Conservation (phyloP, 352 stramenopile genomes). For the Globisporangium lucens region DNA sequence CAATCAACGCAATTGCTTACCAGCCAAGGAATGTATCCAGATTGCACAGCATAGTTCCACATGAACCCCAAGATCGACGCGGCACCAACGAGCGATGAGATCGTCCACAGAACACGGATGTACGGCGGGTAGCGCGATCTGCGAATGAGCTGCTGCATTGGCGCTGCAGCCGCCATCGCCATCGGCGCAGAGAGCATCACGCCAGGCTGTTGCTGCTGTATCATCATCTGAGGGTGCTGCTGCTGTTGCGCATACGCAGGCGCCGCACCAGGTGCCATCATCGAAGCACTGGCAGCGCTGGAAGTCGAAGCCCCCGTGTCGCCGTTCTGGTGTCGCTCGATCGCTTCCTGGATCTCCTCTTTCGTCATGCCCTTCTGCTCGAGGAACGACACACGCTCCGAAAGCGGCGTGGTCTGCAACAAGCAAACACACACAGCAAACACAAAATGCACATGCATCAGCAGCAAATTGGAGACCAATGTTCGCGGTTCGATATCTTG, state of each 20-base stretch:
- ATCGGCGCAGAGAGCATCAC: slow-evolving; percentile 36
- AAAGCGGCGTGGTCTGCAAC: slow-evolving; percentile 55
- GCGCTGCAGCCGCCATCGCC: slow-evolving; percentile 42
- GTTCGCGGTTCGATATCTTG: neutral
- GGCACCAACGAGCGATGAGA: slow-evolving; percentile 68
- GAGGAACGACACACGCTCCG: slow-evolving; percentile 73
- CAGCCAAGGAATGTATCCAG: slow-evolving; percentile 63
- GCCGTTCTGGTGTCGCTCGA: slow-evolving; percentile 57
- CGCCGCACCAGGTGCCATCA: neutral
- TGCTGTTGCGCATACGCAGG: slow-evolving; percentile 12
- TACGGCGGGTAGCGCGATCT: slow-evolving; percentile 47
- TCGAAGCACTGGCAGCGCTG: neutral
- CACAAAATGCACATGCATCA: neutral
- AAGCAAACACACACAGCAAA: neutral
- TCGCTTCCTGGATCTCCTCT: slow-evolving; percentile 76
- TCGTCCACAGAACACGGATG: slow-evolving; percentile 58
- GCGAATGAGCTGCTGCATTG: slow-evolving; percentile 42
- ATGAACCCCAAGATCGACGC: slow-evolving; percentile 68
- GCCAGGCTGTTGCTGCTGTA: slow-evolving; percentile 12
- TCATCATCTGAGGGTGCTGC: slow-evolving; percentile 2
- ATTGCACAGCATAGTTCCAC: slow-evolving; percentile 76
- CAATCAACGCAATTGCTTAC: slow-evolving; percentile 25
- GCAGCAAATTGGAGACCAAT: neutral
- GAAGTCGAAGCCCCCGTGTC: neutral
- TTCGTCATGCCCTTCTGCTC: slow-evolving; percentile 82